Evolutionary conservation across 2,329 filamentous ascomycete species (phyloP), one percentile per base, ranked within the genome.

Genomic region (Fusarium pseudocircinatum): DNA sequence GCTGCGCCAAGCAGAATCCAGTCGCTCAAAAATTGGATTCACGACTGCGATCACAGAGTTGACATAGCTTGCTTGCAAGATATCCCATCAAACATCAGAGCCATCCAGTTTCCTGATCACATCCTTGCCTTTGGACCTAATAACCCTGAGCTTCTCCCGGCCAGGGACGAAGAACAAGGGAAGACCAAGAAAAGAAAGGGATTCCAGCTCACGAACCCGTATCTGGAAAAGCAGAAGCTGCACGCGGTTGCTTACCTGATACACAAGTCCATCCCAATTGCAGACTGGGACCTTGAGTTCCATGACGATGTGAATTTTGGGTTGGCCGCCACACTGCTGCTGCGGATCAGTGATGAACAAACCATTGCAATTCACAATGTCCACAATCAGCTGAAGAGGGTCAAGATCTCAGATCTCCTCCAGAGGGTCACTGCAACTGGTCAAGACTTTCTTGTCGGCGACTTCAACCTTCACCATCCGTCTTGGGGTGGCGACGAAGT

Each of bases 141-240:
- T 10, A 46, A 14, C 12, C 43, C 43, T 15, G 8, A 14, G 1
- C 43, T 22, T 46, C 18, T 28, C 12, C 43, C 18, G 3, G 0
- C 24, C 14, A 46, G 4, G 18, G 7, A 0, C 18, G 18, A 46
- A 1, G 24, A 20, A 7, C 12, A 46, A 20, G 24, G 5, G 4
- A 46, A 26, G 18, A 20, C 43, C 18, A 46, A 11, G 12, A 28
- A 28, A 14, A 4, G 24, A 46, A 28, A 46, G 24, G 18, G 12
- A 4, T 14, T 28, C 12, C 43, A 22, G 7, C 10, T 28, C 24
- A 46, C 24, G 8, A 28, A 7, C 43, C 5, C 14, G 43, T 46
- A 4, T 46, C 43, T 46, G 18, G 18, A 46, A 14, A 46, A 28
- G 18, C 24, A 46, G 18, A 46, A 22, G 18, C 12, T 28, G 14